Base-by-base conservation (phyloP, 441 rosid species). In the Syzygium malaccense region DNA sequence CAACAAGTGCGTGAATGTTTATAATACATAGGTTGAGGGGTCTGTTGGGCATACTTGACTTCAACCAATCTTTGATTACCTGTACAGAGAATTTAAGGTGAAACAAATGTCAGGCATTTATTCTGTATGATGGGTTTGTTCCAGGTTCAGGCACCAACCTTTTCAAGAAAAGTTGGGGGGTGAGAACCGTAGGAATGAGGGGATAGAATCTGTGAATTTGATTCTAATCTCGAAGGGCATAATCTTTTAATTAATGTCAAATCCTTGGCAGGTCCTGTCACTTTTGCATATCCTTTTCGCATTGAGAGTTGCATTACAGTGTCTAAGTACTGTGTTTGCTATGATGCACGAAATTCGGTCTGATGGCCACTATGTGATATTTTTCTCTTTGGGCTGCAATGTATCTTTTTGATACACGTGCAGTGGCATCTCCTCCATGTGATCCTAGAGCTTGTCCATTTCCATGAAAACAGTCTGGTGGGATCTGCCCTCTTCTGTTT, bases 131-230 rank as follows among this genome's bases (percentile, higher is more conserved):
- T 90, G 87, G 87, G 87, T 91, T 45, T 85, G 68, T 62, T 49
- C 88, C 78, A 86, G 89, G 91, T 86, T 89, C 79, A 60, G 89
- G 93, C 91, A 93, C 92, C 92, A 88, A 86, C 48, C 89, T 90
- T 89, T 86, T n/a, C 54, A 32, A 87, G 90, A 88, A 87, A 83
- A 91, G 88, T 78, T 86, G 87, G 41, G 83, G 80, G 87, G 20
- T 45, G 83, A 55, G 88, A 60, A 86, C 49, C 4, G 68, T 13
- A 86, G 87, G 68, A 55, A 60, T n/a, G 62, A 83, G 91, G 33
- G 90, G 66, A 91, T 89, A 93, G 96, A 93, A 94, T 91, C 94
- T 71, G 87, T 89, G 93, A 92, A 94, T 93, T 90, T 91, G 64
- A 90, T 94, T 92, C 94, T 87, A 86, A 88, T 91, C 91, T 92